phyloP scores from a whole-genome alignment of 768 basidiomycete species.

The Amanita pallidorosea region DNA sequence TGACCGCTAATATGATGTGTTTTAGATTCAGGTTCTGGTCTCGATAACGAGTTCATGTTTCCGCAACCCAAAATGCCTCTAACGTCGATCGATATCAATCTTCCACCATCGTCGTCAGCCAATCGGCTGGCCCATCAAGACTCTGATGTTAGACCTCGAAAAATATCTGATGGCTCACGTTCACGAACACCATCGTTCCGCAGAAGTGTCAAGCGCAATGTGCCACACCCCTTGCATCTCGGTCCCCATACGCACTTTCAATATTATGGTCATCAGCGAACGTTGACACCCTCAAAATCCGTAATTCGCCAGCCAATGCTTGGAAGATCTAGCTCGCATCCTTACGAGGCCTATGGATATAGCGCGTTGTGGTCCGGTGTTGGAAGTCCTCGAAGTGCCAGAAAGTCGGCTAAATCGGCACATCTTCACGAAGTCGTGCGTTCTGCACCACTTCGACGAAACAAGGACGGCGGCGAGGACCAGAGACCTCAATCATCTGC shows the following conservation, averaged over 20 bases:
- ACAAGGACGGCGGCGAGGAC: neutral
- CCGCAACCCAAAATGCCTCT: neutral
- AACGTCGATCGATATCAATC: neutral
- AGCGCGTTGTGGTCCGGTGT: slow-evolving; percentile 10
- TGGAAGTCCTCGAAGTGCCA: slow-evolving; percentile 30
- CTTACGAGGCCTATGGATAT: neutral
- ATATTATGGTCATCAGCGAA: slow-evolving; percentile 1
- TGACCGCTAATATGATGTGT: neutral
- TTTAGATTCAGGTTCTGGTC: neutral
- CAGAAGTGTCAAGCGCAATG: slow-evolving; percentile 4
- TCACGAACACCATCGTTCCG: slow-evolving; percentile 21
- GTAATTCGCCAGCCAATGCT: neutral
- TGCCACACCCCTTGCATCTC: neutral
- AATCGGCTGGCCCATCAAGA: neutral
- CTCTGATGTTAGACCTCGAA: slow-evolving; percentile 4
- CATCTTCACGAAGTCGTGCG: slow-evolving; percentile 53
- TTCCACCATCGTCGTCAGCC: slow-evolving; percentile 5
- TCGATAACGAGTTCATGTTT: neutral
- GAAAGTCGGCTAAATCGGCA: slow-evolving; percentile 52
- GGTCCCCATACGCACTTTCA: neutral
- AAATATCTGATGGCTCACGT: slow-evolving; percentile 9
- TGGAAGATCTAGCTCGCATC: slow-evolving; percentile 3
- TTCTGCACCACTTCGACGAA: neutral
- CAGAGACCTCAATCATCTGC: neutral
- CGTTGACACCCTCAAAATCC: slow-evolving; percentile 1